Evolutionary conservation across 2,329 filamentous ascomycete species (phyloP).

Genomic region (Colletotrichum viniferum): DNA sequence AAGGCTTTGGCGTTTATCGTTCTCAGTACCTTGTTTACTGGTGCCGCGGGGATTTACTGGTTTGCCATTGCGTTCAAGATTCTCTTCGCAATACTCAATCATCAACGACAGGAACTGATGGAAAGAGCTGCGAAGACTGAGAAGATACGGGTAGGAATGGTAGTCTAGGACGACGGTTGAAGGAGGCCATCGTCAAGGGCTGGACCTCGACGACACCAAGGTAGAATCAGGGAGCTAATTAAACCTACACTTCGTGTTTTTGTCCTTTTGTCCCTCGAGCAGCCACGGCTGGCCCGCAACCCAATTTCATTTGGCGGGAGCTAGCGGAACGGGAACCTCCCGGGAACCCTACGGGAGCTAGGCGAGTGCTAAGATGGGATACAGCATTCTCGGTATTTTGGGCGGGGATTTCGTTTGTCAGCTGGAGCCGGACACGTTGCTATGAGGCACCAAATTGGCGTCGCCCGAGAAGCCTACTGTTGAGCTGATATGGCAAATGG

Average conservation of each 20-base stretch:
- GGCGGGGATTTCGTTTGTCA: background rate
- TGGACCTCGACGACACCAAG: background rate
- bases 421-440: background rate
- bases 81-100: background rate
- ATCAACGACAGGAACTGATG: background rate
- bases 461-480: background rate
- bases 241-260: background rate
- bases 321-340: background rate
- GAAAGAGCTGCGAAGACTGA: background rate
- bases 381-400: background rate
- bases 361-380: background rate
- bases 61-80: background rate
- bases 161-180: background rate
- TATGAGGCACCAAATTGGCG: background rate
- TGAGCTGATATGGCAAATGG: background rate
- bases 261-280: no score
- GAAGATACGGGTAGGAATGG: background rate
- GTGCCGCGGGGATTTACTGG: background rate
- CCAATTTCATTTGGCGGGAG: background rate
- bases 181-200: background rate
- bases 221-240: background rate
- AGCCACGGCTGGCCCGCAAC: background rate
- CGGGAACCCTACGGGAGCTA: background rate
- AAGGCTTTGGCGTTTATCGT: background rate
- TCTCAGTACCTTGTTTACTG: background rate